These are phyloP conservation scores for Boletus coccyginus DNA, from an alignment of 768 basidiomycete genomes.

Conservation along the genomic window DNA sequence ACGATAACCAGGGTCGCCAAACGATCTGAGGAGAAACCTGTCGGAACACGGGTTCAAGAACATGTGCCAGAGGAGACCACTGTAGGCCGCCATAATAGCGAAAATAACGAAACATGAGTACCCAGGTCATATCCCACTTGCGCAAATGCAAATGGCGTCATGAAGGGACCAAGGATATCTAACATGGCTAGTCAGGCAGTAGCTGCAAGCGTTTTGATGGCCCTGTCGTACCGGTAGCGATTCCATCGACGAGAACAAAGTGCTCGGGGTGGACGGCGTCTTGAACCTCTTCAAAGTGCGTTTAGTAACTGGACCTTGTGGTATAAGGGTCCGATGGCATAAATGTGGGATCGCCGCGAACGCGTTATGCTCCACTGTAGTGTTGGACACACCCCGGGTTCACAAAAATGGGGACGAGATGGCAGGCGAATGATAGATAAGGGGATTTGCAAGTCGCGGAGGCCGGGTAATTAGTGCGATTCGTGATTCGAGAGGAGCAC, in stretches of 20 bases:
- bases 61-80: constrained; percentile 53
- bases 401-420: too few relatives aligned
- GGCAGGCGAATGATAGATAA: too few relatives aligned
- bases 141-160: constrained; percentile 55
- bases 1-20: constrained; percentile 55
- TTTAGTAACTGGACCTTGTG: too few relatives aligned
- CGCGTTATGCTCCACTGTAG: too few relatives aligned
- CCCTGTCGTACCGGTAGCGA: too few relatives aligned
- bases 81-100: constrained; percentile 47
- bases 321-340: too few relatives aligned
- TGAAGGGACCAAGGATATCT: constrained; percentile 62
- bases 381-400: too few relatives aligned
- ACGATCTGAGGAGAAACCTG: constrained; percentile 45
- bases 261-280: constrained; percentile 13
- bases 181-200: not conserved
- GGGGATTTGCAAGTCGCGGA: too few relatives aligned
- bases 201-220: too few relatives aligned
- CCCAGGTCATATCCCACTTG: constrained; percentile 65
- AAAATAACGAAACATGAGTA: constrained; percentile 24
- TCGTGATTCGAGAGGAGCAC: too few relatives aligned
- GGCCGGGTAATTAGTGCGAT: too few relatives aligned
- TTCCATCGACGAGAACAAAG: constrained; percentile 18
- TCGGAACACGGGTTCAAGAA: constrained; percentile 57
- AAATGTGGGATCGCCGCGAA: too few relatives aligned
- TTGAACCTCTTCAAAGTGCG: constrained; percentile 2